These are phyloP conservation scores for Fusarium tricinctum DNA, from an alignment of 2,329 filamentous ascomycete genomes.

Conservation along the genomic window DNA sequence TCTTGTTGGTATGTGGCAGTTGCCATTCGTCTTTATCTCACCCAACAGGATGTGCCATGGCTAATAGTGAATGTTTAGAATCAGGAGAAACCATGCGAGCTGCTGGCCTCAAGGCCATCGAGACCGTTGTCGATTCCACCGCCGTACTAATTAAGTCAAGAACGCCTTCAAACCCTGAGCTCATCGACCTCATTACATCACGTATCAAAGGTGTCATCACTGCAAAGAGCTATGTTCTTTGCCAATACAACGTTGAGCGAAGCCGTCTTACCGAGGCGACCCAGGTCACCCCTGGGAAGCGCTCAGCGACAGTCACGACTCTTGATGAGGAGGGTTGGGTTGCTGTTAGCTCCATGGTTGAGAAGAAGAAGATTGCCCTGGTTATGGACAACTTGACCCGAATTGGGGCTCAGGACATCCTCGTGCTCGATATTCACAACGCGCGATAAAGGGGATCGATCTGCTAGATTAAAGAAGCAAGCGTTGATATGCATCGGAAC, in stretches of 20 bases:
- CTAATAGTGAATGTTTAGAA: slow-evolving; percentile 67
- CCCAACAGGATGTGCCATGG: neutral
- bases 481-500: slow-evolving; percentile 36
- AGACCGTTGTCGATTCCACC: slow-evolving; percentile 89
- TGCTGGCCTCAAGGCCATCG: slow-evolving; percentile 92
- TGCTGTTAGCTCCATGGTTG: slow-evolving; percentile 93
- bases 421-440: slow-evolving; percentile 90
- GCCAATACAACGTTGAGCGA: slow-evolving; percentile 94
- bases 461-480: slow-evolving; percentile 13
- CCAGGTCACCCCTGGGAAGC: slow-evolving; percentile 90
- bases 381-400: slow-evolving; percentile 88
- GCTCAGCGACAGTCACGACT: slow-evolving; percentile 90
- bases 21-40: neutral
- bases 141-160: slow-evolving; percentile 94
- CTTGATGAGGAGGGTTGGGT: slow-evolving; percentile 93
- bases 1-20: slow-evolving; percentile 83
- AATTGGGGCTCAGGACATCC: slow-evolving; percentile 85
- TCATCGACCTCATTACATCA: slow-evolving; percentile 86
- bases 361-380: slow-evolving; percentile 85
- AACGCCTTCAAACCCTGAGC: slow-evolving; percentile 80
- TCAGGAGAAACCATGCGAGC: slow-evolving; percentile 99
- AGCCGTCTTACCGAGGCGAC: slow-evolving; percentile 74
- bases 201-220: slow-evolving; percentile 95
- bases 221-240: slow-evolving; percentile 92
- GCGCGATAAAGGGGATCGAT: slow-evolving; percentile 62